Evolutionary conservation across 129 eudicot species (phyloP), one percentile per base, ranked within the genome.

Genomic region (Centrapalus pauciflorus): DNA sequence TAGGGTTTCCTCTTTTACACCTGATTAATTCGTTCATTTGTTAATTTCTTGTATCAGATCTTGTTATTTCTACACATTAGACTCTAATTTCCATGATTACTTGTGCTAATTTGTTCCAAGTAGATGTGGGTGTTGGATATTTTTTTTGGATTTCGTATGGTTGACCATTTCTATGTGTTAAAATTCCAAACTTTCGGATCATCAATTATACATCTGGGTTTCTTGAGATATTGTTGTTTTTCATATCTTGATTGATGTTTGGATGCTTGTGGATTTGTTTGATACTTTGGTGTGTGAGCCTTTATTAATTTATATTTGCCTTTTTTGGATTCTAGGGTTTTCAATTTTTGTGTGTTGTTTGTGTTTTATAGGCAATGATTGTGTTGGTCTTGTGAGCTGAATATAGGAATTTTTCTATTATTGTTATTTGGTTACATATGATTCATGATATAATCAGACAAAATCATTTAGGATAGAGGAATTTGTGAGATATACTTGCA

Each of bases 181-280:
- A 13, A 11, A 19, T 50, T 49, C 46, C 70, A 65, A 25, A 25
- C 71, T 3, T 11, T 51, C 55, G 19, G 71, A 49, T 50, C 75
- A 20, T 41, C 43, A 16, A 13, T 46, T 57, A 28, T 41, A 32
- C 11, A 25, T 2, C 2, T 30, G 14, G 11, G 24, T n/a, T 3
- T 48, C 24, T 32, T 12, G 12, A 1, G 4, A 12, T 28, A n/a
- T 67, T 4, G 38, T 8, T 8, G 0, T 30, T 35, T 55, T 55
- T 5, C 23, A 25, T 13, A n/a, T 13, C 24, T 46, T 2, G 26
- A 59, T 45, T 16, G 43, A 58, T 46, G 20, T 60, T 71, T 7
- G 10, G 43, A 58, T 46, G 20, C 48, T 71, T 7, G 10, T 61
- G 26, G 38, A 37, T 50, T 70, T 40, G 25, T 19, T 43, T n/a